These are phyloP conservation scores for Apophysomyces sp. DNA, from an alignment of 371 early-diverging fungal genomes.

Conservation along the genomic window DNA sequence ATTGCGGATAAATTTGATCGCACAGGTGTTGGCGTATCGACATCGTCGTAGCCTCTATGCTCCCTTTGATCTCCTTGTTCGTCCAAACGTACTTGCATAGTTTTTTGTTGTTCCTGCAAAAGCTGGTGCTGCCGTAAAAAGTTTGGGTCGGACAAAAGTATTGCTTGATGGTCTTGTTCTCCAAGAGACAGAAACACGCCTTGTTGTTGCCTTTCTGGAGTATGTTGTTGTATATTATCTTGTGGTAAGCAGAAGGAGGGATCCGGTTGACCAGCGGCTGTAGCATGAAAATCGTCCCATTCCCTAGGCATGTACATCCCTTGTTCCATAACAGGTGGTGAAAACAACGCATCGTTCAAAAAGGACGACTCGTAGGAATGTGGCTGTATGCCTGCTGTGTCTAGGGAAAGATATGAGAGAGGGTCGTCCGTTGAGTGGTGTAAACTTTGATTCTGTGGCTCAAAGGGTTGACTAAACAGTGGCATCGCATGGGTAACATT, in stretches of 20 bases:
- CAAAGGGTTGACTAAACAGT: not conserved
- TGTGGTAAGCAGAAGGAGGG: not conserved
- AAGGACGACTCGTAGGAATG: not conserved
- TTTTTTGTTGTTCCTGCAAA: constrained; percentile 21
- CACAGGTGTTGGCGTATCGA: not conserved
- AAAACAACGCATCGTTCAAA: not conserved
- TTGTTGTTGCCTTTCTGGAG: not conserved
- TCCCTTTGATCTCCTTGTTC: constrained; percentile 8
- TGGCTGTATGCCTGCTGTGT: not conserved
- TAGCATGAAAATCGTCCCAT: not conserved
- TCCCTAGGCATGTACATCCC: constrained; percentile 1
- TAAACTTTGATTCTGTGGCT: not conserved
- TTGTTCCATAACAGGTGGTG: not conserved
- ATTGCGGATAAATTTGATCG: constrained; percentile 23
- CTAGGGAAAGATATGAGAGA: not conserved
- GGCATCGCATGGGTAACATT: not conserved
- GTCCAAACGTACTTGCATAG: constrained; percentile 7
- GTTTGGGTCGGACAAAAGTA: constrained; percentile 26
- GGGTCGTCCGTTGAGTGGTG: not conserved
- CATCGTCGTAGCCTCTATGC: not conserved
- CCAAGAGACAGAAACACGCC: constrained; percentile 6
- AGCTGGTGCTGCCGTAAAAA: constrained; percentile 28
- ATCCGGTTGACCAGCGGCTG: not conserved
- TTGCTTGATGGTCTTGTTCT: constrained; percentile 23
- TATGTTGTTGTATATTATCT: not conserved